Percentiles rank a stretch among this genome's conserved stretches.
Evolutionary conservation across 2,329 filamentous ascomycete species (phyloP).

Genomic region (Fusarium nodosum): DNA sequence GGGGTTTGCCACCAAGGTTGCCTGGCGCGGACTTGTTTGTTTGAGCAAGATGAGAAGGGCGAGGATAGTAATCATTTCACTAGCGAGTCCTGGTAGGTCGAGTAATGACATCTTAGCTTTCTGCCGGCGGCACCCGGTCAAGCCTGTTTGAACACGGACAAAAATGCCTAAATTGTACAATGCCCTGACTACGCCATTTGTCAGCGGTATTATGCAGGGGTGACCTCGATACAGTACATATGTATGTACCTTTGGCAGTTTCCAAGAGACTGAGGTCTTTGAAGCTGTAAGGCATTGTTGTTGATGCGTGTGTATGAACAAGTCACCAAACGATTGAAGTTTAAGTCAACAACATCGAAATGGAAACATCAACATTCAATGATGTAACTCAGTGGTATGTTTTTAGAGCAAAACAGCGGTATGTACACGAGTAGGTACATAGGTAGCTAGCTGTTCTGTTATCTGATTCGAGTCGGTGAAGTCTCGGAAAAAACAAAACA

Average conservation of each 20-base stretch:
- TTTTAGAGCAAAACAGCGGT: constrained; percentile 29
- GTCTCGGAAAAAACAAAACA: constrained; percentile 46
- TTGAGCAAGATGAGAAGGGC: constrained; percentile 32
- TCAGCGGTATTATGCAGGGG: constrained; percentile 33
- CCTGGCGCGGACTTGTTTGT: constrained; percentile 40
- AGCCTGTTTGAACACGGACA: constrained; percentile 36
- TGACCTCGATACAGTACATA: background rate
- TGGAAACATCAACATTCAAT: background rate
- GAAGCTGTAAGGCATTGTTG: background rate
- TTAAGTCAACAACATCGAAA: background rate
- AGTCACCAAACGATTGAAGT: background rate
- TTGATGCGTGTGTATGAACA: background rate
- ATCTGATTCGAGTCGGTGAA: constrained; percentile 47
- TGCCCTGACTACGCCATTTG: constrained; percentile 44
- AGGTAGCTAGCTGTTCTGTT: background rate
- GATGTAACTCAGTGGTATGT: constrained; percentile 25
- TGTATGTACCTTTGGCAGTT: constrained; percentile 12
- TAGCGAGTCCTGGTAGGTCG: constrained; percentile 27
- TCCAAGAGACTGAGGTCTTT: background rate
- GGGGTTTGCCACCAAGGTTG: constrained; percentile 45
- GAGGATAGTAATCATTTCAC: constrained; percentile 46
- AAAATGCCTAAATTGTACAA: constrained; percentile 44
- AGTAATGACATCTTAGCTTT: constrained; percentile 28
- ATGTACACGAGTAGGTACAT: constrained; percentile 7
- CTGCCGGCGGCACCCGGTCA: constrained; percentile 47